Evolutionary conservation across 2,329 filamentous ascomycete species (phyloP).

Genomic region (Xylariaceae sp.): DNA sequence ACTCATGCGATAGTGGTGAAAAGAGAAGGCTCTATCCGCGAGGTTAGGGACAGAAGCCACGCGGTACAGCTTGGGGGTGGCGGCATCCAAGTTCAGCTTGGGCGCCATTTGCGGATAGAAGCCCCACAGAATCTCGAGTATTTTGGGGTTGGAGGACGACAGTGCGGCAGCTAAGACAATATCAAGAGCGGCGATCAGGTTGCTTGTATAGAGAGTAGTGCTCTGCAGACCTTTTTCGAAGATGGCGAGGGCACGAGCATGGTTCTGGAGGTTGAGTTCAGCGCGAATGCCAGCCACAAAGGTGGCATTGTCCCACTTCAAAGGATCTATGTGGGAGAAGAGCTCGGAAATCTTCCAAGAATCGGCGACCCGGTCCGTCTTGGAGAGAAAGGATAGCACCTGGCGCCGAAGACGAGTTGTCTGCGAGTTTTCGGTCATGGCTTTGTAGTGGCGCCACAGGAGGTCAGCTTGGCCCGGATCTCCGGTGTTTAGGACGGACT

Average conservation of each 20-base stretch:
- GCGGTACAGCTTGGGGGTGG: slow-evolving; percentile 24
- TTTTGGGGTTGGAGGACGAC: slow-evolving; percentile 15
- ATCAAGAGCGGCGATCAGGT: slow-evolving; percentile 42
- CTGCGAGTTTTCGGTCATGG: slow-evolving; percentile 33
- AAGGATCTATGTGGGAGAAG: slow-evolving; percentile 37
- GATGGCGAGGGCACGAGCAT: slow-evolving; percentile 37
- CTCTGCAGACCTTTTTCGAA: slow-evolving; percentile 39
- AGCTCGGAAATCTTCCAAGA: slow-evolving; percentile 45
- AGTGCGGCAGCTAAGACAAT: slow-evolving; percentile 43
- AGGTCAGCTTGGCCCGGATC: slow-evolving; percentile 31
- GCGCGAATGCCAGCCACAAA: slow-evolving; percentile 42
- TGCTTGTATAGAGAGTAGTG: slow-evolving; percentile 20
- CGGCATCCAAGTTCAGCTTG: slow-evolving; percentile 27
- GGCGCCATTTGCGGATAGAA: slow-evolving; percentile 26
- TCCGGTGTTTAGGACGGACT: slow-evolving; percentile 16
- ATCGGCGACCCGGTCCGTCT: slow-evolving; percentile 43
- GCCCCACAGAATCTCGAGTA: slow-evolving; percentile 24
- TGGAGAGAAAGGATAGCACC: slow-evolving; percentile 43
- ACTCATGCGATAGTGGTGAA: slow-evolving; percentile 12
- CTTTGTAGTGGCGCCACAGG: slow-evolving; percentile 44
- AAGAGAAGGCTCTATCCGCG: slow-evolving; percentile 24
- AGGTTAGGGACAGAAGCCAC: slow-evolving; percentile 25
- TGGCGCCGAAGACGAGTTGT: slow-evolving; percentile 27
- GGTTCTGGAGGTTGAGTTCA: slow-evolving; percentile 40
- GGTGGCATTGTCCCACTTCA: slow-evolving; percentile 40